These are phyloP conservation scores for Lentinula edodes DNA, from an alignment of 768 basidiomycete genomes.

Conservation along the genomic window DNA sequence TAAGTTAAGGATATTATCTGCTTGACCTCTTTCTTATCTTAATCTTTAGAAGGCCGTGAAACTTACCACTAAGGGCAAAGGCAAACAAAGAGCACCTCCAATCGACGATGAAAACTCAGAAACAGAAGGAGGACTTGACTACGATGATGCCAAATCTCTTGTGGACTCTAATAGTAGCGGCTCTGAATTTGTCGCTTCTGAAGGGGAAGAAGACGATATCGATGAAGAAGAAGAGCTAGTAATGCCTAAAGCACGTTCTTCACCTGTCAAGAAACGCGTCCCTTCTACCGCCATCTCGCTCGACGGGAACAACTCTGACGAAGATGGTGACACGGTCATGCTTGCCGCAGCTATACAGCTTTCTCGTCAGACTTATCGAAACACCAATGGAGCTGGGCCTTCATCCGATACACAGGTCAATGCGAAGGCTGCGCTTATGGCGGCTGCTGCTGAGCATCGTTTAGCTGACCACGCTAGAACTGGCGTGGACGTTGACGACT, in stretches of 20 bases:
- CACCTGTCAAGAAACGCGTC: slow-evolving; percentile 12
- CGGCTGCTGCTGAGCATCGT: slow-evolving; percentile 53
- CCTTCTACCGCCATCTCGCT: slow-evolving; percentile 18
- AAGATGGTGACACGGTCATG: slow-evolving; percentile 48
- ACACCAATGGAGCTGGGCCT: slow-evolving; percentile 10
- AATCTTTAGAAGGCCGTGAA: slow-evolving; percentile 2
- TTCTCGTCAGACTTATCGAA: slow-evolving; percentile 39
- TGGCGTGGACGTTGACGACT: slow-evolving; percentile 16
- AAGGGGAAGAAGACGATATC: slow-evolving; percentile 12
- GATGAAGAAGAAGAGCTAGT: slow-evolving; percentile 7
- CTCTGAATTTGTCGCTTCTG: slow-evolving; percentile 53
- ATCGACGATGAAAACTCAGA: slow-evolving; percentile 25
- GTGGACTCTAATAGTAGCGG: slow-evolving; percentile 54
- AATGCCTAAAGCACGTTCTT: slow-evolving; percentile 4
- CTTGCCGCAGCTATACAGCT: slow-evolving; percentile 48
- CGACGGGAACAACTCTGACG: slow-evolving; percentile 27
- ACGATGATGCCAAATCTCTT: slow-evolving; percentile 28
- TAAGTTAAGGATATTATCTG: background rate
- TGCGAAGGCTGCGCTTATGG: slow-evolving; percentile 35
- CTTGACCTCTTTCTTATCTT: background rate
- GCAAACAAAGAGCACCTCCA: slow-evolving; percentile 17
- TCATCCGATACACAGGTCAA: slow-evolving; percentile 17
- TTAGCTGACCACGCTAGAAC: slow-evolving; percentile 24
- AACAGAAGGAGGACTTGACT: slow-evolving; percentile 34
- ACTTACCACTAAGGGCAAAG: slow-evolving; percentile 18